Evolutionary conservation across 2,329 filamentous ascomycete genomes (phyloP).

Genomic region (Diaporthe ilicicola): DNA sequence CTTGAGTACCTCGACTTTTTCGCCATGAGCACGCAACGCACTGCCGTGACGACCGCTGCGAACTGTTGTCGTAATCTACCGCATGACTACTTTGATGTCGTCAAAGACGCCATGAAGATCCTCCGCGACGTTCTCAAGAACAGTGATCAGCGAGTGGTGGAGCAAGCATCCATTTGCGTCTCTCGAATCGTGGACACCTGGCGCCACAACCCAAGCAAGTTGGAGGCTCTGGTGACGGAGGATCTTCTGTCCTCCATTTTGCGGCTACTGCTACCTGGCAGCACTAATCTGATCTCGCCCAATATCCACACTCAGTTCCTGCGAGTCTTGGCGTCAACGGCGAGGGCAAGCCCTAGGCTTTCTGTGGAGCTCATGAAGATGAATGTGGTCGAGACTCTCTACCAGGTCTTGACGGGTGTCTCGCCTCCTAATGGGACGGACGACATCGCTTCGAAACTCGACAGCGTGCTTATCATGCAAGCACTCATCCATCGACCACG

Average conservation of each 20-base stretch:
- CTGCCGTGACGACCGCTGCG: conserved; percentile 94
- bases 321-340: conserved; percentile 88
- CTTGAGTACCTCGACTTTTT: conserved; percentile 97
- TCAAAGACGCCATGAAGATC: conserved; percentile 96
- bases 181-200: conserved; percentile 98
- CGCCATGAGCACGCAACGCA: conserved; percentile 94
- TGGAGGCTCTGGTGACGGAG: conserved; percentile 91
- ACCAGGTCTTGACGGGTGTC: conserved; percentile 95
- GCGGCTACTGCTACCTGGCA: conserved; percentile 88
- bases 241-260: conserved; percentile 86
- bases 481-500: conserved; percentile 93
- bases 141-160: conserved; percentile 95
- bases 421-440: conserved; percentile 84
- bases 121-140: conserved; percentile 89
- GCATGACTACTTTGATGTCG: conserved; percentile 89
- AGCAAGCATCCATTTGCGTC: conserved; percentile 95
- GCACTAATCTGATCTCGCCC: conserved; percentile 92
- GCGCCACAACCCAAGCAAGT: conserved; percentile 83
- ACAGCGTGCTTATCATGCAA: conserved; percentile 98
- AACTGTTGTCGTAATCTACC: conserved; percentile 98
- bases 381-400: conserved; percentile 96
- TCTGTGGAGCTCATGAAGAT: conserved; percentile 94
- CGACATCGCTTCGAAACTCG: conserved; percentile 84
- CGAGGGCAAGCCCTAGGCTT: conserved; percentile 84
- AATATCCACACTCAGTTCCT: conserved; percentile 97